Evolutionary conservation across 805 yeast genomes (phyloP).

Genomic region (Komagataella pastoris): DNA sequence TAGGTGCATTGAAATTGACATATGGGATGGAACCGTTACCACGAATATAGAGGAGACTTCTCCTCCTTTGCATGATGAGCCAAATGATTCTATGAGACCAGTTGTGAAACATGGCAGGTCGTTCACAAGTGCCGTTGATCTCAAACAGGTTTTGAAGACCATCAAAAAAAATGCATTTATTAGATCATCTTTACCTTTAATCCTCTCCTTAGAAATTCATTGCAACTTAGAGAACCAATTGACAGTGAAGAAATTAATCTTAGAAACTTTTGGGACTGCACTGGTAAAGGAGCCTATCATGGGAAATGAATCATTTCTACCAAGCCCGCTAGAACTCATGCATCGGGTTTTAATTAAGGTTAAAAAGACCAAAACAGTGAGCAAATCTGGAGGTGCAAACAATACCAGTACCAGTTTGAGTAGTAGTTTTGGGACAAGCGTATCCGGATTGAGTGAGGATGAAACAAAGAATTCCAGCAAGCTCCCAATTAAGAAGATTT

Average conservation of each 20-base stretch:
- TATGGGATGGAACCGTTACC: slow-evolving; percentile 61
- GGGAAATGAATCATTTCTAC: slow-evolving; percentile 23
- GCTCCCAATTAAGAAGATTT: slow-evolving; percentile 1
- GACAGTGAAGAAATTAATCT: slow-evolving; percentile 38
- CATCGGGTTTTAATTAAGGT: slow-evolving; percentile 69
- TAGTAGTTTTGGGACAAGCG: slow-evolving; percentile 17
- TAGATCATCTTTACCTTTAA: slow-evolving; percentile 75
- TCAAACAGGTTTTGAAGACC: slow-evolving; percentile 55
- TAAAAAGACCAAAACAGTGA: slow-evolving; percentile 32
- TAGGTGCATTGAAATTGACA: slow-evolving; percentile 86
- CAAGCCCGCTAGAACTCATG: slow-evolving; percentile 63
- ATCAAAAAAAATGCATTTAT: slow-evolving; percentile 80
- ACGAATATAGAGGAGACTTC: background rate
- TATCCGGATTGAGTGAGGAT: slow-evolving; percentile 6
- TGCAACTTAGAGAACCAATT: slow-evolving; percentile 60
- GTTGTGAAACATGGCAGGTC: slow-evolving; percentile 85
- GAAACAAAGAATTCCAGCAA: slow-evolving; percentile 5
- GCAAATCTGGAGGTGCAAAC: slow-evolving; percentile 5
- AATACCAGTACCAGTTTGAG: slow-evolving; percentile 10
- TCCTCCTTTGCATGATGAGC: slow-evolving; percentile 14
- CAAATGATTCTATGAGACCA: slow-evolving; percentile 39
- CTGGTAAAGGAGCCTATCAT: slow-evolving; percentile 29
- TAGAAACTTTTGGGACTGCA: slow-evolving; percentile 43
- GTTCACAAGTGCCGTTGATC: slow-evolving; percentile 60
- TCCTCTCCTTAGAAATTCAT: slow-evolving; percentile 74